phyloP scores from a whole-genome alignment of 1,139 yeast genomes.

The Pneumocystis sp. region DNA sequence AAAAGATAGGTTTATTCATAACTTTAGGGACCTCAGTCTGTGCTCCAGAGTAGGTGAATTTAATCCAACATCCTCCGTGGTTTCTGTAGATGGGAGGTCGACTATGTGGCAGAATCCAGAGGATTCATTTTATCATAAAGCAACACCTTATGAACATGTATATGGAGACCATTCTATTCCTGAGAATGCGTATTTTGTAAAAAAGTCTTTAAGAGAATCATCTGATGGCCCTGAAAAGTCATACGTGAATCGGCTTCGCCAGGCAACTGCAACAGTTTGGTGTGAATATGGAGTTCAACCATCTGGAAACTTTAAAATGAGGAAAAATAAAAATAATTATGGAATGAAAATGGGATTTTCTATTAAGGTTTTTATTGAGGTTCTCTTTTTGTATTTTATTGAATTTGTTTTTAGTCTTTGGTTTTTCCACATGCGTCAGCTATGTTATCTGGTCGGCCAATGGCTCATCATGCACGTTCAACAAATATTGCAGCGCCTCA shows the following conservation, averaged over 20 bases:
- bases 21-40: neutral
- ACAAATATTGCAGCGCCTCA: slow-evolving; percentile 10
- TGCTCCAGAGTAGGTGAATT: neutral
- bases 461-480: slow-evolving; percentile 2
- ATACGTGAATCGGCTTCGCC: slow-evolving; percentile 9
- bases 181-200: neutral
- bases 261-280: slow-evolving; percentile 13
- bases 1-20: neutral
- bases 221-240: neutral
- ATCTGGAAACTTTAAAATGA: slow-evolving; percentile 5
- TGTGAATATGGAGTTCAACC: slow-evolving; percentile 10
- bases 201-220: neutral
- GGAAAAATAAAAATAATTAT: slow-evolving; percentile 3
- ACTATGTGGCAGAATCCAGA: neutral
- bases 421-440: neutral
- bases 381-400: neutral
- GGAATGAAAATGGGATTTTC: slow-evolving; percentile 4
- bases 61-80: neutral
- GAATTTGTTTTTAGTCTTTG: neutral
- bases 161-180: neutral
- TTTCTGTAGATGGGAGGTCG: neutral
- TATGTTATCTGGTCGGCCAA: neutral
- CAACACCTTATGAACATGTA: neutral
- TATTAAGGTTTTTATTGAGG: neutral
- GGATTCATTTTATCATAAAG: neutral